Conservation (phyloP, 345 rosid genomes). For the Odontarrhena argentea region DNA sequence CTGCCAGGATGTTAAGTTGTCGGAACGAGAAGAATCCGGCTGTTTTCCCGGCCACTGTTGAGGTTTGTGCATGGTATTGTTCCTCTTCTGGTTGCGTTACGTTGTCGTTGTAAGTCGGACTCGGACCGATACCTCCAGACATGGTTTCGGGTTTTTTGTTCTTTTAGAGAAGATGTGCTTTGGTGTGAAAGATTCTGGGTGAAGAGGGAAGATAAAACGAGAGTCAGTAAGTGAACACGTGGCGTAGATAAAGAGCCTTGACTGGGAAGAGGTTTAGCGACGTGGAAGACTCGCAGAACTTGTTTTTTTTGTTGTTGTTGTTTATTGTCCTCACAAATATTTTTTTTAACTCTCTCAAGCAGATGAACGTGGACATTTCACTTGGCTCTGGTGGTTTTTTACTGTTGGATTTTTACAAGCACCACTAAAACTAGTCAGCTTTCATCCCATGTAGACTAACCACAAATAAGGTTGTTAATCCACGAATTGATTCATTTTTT, state of each 20-base stretch:
- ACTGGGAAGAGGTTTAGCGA: constrained; percentile 34
- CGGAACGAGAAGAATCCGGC: constrained; percentile 50
- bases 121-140: constrained; percentile 86
- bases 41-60: constrained; percentile 22
- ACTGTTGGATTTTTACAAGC: too few relatives aligned
- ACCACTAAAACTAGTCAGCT: too few relatives aligned
- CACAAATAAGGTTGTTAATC: too few relatives aligned
- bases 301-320: constrained; percentile 14
- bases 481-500: too few relatives aligned
- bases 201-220: constrained; percentile 3
- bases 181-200: constrained; percentile 1
- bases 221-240: constrained; percentile 32
- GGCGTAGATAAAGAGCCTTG: constrained; percentile 15
- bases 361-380: too few relatives aligned
- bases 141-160: constrained; percentile 31
- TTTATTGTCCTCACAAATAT: neutral
- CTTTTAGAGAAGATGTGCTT: neutral
- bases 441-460: too few relatives aligned
- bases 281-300: constrained; percentile 31
- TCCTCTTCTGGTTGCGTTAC: constrained; percentile 56
- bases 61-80: constrained; percentile 30
- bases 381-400: too few relatives aligned
- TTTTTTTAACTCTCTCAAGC: neutral
- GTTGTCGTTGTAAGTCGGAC: constrained; percentile 64
- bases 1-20: constrained; percentile 67